Conservation (phyloP, 352 stramenopile species). For the Phytopythium litorale region DNA sequence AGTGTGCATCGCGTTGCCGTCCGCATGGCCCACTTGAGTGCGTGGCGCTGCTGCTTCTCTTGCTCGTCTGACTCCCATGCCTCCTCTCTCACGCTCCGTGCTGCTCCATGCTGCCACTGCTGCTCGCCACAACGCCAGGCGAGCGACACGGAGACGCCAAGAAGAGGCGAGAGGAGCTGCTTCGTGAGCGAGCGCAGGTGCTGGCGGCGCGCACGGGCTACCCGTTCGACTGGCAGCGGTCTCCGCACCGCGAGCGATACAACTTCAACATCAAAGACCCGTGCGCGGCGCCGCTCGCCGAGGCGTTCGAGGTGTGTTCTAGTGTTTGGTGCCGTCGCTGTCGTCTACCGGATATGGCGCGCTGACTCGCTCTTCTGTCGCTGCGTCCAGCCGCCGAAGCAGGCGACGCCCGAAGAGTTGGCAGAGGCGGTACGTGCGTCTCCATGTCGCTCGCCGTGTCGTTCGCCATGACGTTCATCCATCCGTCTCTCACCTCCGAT, state of each 20-base stretch:
- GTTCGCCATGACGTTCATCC: no score
- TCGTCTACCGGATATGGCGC: neutral
- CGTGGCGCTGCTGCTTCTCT: conserved; percentile 1
- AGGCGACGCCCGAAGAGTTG: conserved; percentile 14
- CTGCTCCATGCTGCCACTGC: neutral
- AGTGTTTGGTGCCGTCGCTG: neutral
- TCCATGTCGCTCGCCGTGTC: neutral
- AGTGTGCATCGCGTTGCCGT: neutral
- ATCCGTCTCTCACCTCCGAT: neutral
- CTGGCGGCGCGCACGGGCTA: conserved; percentile 44
- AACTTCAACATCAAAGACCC: conserved; percentile 3
- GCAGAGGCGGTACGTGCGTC: conserved; percentile 35
- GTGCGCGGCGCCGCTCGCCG: neutral
- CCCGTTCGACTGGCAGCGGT: conserved; percentile 26
- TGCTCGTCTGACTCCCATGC: neutral
- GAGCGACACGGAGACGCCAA: conserved; percentile 54
- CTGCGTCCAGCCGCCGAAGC: neutral
- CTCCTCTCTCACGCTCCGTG: neutral
- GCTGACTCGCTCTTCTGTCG: neutral
- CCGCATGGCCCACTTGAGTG: conserved; percentile 43
- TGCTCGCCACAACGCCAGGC: conserved; percentile 16
- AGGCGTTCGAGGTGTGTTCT: neutral
- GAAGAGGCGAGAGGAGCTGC: conserved; percentile 39
- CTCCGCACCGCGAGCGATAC: conserved; percentile 3
- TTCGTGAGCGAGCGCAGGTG: conserved; percentile 39